Base-by-base conservation (phyloP, 202 grass and related monocot genomes). In the Saccharum hybrid region DNA sequence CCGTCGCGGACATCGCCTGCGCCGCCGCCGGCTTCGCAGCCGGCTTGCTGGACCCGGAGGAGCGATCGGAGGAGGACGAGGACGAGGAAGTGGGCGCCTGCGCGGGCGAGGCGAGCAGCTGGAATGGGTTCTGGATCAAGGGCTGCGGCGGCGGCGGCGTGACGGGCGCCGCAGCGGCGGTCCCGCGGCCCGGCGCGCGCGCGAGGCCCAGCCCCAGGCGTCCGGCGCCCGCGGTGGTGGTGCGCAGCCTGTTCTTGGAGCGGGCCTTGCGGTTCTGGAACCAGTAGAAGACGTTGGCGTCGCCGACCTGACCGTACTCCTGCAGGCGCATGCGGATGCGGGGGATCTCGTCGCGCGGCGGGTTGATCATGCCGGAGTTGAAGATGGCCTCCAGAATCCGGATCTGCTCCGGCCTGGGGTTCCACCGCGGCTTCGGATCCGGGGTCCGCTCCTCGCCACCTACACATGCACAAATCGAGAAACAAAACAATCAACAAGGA, bases 191-290 rank as follows among this genome's bases (percentile, higher is more conserved):
- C 43, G 60, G 22, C 66, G 49, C 15, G 28, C 72, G 67, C 21
- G 63, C 77, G 21, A 22, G 40, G 30, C 36, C 82, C 12, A 22
- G 33, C 16, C 42, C 82, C 12, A 12, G 16, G 12, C 71, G 83
- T 21, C 21, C 66, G 48, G 13, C 4, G 72, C 23, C 84, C 78
- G 36, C 42, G 37, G 45, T 9, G 34, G 48, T 0, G 38, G 66
- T 8, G 70, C 90, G 86, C 22, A 89, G 76, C 83, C 93, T 97
- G 94, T 92, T 87, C 87, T 94, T 97, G 82, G 83, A 91, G 56
- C 94, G 94, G 56, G 94, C 92, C 90, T 97, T 97, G 86, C 94
- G 94, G 88, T 97, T 97, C 84, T 97, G 94, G 86, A 97, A 97
- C 94, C 94, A 97, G 75, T 97, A 97, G 86, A 97, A 97, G 81